Base-by-base conservation (phyloP, 163 green algal genomes). In the Scenedesmus sp. region DNA sequence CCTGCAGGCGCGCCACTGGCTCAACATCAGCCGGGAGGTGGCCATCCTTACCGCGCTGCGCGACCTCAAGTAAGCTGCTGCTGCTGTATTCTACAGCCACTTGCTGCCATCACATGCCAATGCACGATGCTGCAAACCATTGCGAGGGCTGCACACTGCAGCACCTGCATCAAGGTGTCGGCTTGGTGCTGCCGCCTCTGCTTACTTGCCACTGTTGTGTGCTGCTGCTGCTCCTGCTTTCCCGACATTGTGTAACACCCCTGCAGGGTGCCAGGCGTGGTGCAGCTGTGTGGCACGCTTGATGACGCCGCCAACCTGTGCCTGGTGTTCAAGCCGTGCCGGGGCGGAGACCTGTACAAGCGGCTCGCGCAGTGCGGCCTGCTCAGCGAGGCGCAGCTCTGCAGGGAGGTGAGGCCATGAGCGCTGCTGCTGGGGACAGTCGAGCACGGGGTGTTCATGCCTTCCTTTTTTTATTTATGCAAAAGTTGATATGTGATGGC, bases 1-100 rank as follows among this genome's bases (percentile, higher is more conserved):
- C 57, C 54, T 92, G 66, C 89, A 89, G 52, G 54, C 1, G 16
- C 54, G 89, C 6, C 89, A 92, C 67, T 82, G 64, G 64, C 62
- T 88, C 23, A 92, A 92, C 64, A 88, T 92, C 81, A 59, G 66
- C 2, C 74, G 89, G 10, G 89, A 92, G 82, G 82, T 92, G 52
- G 81, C 64, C 60, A 73, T 89, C 12, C 82, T 92, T 5, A 67
- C 55, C 3, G 10, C 26, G 6, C 64, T 92, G 6, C 60, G 34
- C 26, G 26, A 86, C 5, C 87, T 91, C 13, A 62, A n/a, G 87
- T 91, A 15, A 85, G 57, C 23, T 26, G 23, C 1, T 3, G 12
- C 5, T n/a, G 12, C 18, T 15, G 12, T 13, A 23, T 23, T 79
- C 4, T 46, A 1, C 81, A 59, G 81, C 54, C 52, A 60, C 12